These are phyloP conservation scores for Davidsoniella australis DNA, from an alignment of 2,329 filamentous ascomycete genomes.

Conservation along the genomic window DNA sequence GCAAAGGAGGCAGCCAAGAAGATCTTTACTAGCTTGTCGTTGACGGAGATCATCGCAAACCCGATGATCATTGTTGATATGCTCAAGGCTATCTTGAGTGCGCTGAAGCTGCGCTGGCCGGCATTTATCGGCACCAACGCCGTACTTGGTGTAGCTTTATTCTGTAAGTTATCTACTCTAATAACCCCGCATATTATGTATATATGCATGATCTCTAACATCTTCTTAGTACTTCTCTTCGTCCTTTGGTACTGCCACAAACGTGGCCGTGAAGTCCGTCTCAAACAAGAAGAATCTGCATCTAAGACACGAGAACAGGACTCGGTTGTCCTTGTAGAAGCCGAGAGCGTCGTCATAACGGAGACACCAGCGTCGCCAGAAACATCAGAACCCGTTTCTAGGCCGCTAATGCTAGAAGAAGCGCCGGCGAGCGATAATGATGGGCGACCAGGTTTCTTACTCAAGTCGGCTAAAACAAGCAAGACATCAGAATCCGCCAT, in stretches of 20 bases:
- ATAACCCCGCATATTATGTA: not conserved
- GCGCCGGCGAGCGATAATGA: too few relatives aligned
- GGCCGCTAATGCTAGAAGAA: too few relatives aligned
- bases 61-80: conserved; percentile 73
- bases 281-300: conserved; percentile 39
- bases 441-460: too few relatives aligned
- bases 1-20: conserved; percentile 48
- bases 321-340: conserved; percentile 25
- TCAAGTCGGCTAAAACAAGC: too few relatives aligned
- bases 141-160: conserved; percentile 74
- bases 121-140: conserved; percentile 84
- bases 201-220: conserved; percentile 1
- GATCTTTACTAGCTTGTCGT: conserved; percentile 50
- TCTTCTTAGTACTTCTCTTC: conserved; percentile 56
- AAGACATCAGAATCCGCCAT: too few relatives aligned
- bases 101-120: conserved; percentile 73
- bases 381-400: too few relatives aligned
- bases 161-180: conserved; percentile 40
- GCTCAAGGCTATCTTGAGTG: conserved; percentile 79
- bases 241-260: conserved; percentile 98
- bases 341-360: conserved; percentile 19
- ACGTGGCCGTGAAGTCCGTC: conserved; percentile 68
- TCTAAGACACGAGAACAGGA: conserved; percentile 12
- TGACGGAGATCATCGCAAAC: conserved; percentile 69
- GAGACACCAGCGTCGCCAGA: not conserved